phyloP scores from a whole-genome alignment of 2,329 filamentous ascomycete genomes.

The Stylonectria norvegica region DNA sequence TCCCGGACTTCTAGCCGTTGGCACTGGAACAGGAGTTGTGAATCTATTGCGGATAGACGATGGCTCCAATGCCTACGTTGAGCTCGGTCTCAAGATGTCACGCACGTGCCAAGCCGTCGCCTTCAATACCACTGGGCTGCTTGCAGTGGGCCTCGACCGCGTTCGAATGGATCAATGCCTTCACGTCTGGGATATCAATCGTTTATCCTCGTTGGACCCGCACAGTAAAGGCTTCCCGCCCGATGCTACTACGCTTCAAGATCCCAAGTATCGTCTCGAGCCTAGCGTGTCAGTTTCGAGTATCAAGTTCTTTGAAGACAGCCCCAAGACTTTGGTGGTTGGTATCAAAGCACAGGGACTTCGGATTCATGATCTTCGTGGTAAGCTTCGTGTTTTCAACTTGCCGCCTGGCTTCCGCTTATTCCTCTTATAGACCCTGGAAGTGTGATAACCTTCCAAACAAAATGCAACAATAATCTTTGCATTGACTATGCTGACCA shows the following conservation, averaged over 20 bases:
- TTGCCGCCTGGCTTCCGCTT: too few species aligned
- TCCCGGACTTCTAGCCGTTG: conserved; percentile 68
- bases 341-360: conserved; percentile 74
- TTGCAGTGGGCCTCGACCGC: conserved; percentile 76
- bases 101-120: conserved; percentile 78
- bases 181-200: conserved; percentile 77
- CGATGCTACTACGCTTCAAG: conserved; percentile 47
- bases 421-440: conserved; percentile 37
- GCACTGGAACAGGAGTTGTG: conserved; percentile 71
- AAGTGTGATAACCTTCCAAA: conserved; percentile 57
- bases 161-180: conserved; percentile 79
- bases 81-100: conserved; percentile 70
- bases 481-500: conserved; percentile 76
- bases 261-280: conserved; percentile 58
- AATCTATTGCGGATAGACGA: conserved; percentile 71
- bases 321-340: conserved; percentile 70
- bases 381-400: conserved; percentile 45
- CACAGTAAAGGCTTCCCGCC: conserved; percentile 48
- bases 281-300: conserved; percentile 74
- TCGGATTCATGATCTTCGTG: conserved; percentile 74
- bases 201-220: conserved; percentile 50
- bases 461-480: conserved; percentile 66
- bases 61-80: conserved; percentile 60
- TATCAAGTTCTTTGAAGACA: conserved; percentile 76
- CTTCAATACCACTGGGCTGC: conserved; percentile 67